Evolutionary conservation across 1,284 basidiomycete genomes (phyloP).

Genomic region (Cutaneotrichosporon sp.): DNA sequence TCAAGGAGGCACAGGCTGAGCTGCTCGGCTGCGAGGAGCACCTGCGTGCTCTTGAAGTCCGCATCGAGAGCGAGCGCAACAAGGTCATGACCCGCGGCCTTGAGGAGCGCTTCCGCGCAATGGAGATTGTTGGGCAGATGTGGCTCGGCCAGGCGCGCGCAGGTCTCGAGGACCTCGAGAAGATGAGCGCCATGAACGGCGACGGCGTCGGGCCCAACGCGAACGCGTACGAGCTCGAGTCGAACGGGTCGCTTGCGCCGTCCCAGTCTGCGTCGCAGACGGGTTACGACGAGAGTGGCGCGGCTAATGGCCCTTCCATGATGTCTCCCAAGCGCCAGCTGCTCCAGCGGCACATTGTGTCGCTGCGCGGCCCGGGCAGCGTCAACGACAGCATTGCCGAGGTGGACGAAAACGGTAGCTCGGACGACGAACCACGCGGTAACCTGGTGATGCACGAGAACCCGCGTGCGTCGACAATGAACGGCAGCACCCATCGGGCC

Average conservation of each 20-base stretch:
- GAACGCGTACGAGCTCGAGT: constrained; percentile 47
- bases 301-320: neutral
- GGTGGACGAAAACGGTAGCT: constrained; percentile 41
- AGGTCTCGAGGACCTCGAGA: constrained; percentile 44
- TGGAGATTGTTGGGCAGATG: constrained; percentile 48
- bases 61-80: constrained; percentile 46
- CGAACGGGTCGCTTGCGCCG: constrained; percentile 48
- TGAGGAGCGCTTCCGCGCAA: constrained; percentile 46
- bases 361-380: constrained; percentile 25
- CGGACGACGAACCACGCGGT: constrained; percentile 32
- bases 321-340: constrained; percentile 2
- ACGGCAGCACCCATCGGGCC: neutral
- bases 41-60: constrained; percentile 41
- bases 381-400: constrained; percentile 44
- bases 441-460: constrained; percentile 45
- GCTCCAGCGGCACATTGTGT: neutral
- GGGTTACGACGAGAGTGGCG: constrained; percentile 32
- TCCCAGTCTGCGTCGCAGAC: constrained; percentile 48
- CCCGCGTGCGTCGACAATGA: neutral
- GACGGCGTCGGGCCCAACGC: constrained; percentile 23
- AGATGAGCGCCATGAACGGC: neutral
- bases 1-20: constrained; percentile 48
- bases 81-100: constrained; percentile 47
- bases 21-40: constrained; percentile 48
- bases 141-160: constrained; percentile 45